A percentile compares a stretch with the other conserved stretches of the same genome.
Evolutionary conservation across 75 land plant species (phyloP).

Genomic region (Selaginella tamariscina): DNA sequence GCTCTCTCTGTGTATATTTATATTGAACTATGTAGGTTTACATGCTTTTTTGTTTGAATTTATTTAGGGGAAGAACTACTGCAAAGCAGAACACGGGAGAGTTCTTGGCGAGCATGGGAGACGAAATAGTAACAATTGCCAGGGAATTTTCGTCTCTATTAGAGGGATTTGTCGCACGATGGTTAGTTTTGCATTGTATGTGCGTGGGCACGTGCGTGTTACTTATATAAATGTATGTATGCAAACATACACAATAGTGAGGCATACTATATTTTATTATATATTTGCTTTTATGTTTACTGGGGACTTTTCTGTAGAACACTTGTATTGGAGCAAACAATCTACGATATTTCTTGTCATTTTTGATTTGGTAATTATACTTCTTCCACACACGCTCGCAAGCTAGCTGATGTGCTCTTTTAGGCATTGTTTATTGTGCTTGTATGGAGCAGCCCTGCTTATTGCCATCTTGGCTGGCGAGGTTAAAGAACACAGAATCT

Average conservation of each 20-base stretch:
- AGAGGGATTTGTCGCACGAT: slow-evolving; percentile 74
- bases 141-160: slow-evolving; percentile 68
- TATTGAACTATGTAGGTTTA: no score
- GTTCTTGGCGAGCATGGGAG: slow-evolving; percentile 56
- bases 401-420: background rate
- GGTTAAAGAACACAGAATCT: slow-evolving; percentile 44
- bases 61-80: slow-evolving; percentile 11
- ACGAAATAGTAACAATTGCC: slow-evolving; percentile 68
- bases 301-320: slow-evolving; percentile 40
- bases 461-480: slow-evolving; percentile 65
- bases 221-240: background rate
- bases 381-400: background rate
- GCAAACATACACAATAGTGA: background rate
- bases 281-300: background rate
- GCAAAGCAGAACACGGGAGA: slow-evolving; percentile 63
- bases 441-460: slow-evolving; percentile 64
- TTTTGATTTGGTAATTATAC: slow-evolving; percentile 62
- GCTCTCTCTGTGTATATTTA: no score
- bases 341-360: slow-evolving; percentile 78
- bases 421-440: slow-evolving; percentile 82
- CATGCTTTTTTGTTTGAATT: background rate
- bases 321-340: slow-evolving; percentile 98
- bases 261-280: background rate
- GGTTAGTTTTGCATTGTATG: no score
- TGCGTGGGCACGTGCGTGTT: no score